Conservation (phyloP, 805 yeast genomes). For the Teunomyces kruisii region DNA sequence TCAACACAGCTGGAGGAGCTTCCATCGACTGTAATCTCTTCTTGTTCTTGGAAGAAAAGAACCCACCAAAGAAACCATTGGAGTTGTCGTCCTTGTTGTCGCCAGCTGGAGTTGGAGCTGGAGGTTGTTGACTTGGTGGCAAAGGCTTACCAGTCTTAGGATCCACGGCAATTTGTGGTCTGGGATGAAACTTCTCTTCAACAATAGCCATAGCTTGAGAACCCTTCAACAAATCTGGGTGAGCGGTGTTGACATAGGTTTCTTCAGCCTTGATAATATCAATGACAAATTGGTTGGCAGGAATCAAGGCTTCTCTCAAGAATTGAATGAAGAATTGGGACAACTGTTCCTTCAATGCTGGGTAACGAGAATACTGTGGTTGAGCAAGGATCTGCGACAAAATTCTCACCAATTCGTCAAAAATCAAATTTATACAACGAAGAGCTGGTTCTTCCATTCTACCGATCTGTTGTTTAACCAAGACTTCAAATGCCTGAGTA, state of each 20-base stretch:
- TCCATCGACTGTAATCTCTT: constrained; percentile 94
- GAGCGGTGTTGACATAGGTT: constrained; percentile 95
- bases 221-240: constrained; percentile 93
- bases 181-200: constrained; percentile 78
- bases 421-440: constrained; percentile 85
- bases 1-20: constrained; percentile 93
- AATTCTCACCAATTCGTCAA: constrained; percentile 92
- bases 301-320: constrained; percentile 73
- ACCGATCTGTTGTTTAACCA: constrained; percentile 47
- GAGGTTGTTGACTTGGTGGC: constrained; percentile 40
- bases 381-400: constrained; percentile 74
- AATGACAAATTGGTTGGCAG: constrained; percentile 80
- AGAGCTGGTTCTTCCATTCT: constrained; percentile 93
- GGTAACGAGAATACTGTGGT: constrained; percentile 85
- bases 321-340: constrained; percentile 76
- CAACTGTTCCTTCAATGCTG: constrained; percentile 83
- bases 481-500: constrained; percentile 93
- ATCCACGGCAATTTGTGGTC: constrained; percentile 74
- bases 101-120: constrained; percentile 17
- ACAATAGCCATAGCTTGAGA: constrained; percentile 93
- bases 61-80: constrained; percentile 92
- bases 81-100: constrained; percentile 46
- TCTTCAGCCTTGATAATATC: constrained; percentile 87
- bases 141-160: constrained; percentile 88
- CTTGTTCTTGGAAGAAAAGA: constrained; percentile 88